A percentile compares a stretch with the other conserved stretches of the same genome.
These are phyloP conservation scores for Aschersonia sp. DNA, from an alignment of 2,329 filamentous ascomycete genomes.

Conservation along the genomic window DNA sequence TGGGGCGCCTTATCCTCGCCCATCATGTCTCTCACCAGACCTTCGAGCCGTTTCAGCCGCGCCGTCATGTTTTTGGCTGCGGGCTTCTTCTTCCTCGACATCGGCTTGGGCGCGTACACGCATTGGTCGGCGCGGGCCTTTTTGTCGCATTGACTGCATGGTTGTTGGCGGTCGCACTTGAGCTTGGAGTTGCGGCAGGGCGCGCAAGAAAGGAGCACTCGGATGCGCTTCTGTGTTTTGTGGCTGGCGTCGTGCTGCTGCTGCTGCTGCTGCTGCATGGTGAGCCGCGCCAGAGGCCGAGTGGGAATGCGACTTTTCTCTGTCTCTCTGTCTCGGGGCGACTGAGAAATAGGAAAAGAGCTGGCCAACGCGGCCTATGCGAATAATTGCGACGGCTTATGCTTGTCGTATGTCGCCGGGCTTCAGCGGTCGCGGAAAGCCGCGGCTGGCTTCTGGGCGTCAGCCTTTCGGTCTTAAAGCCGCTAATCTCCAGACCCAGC, in stretches of 20 bases:
- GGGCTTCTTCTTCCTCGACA: constrained; percentile 23
- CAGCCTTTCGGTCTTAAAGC: background rate
- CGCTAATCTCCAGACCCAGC: background rate
- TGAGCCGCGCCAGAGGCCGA: too few relatives aligned
- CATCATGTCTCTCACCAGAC: constrained; percentile 42
- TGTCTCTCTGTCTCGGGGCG: too few relatives aligned
- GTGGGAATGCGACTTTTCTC: too few relatives aligned
- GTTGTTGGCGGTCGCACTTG: constrained; percentile 38
- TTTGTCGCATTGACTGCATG: constrained; percentile 37
- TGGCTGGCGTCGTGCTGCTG: constrained; percentile 7
- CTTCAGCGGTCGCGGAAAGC: background rate
- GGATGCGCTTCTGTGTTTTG: constrained; percentile 23
- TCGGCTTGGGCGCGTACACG: constrained; percentile 31
- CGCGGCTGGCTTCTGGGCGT: background rate
- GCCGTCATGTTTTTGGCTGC: constrained; percentile 36
- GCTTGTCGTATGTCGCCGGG: too few relatives aligned
- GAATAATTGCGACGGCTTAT: too few relatives aligned
- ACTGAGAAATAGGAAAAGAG: too few relatives aligned
- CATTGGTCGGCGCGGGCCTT: constrained; percentile 31
- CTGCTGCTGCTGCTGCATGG: too few relatives aligned
- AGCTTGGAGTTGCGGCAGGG: constrained; percentile 39
- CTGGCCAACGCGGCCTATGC: too few relatives aligned
- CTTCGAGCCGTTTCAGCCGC: constrained; percentile 38
- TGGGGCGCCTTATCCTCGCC: constrained; percentile 14
- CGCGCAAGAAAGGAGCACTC: constrained; percentile 36